Base-by-base conservation (phyloP, 805 yeast genomes). In the Starmerella ratchasimensis region DNA sequence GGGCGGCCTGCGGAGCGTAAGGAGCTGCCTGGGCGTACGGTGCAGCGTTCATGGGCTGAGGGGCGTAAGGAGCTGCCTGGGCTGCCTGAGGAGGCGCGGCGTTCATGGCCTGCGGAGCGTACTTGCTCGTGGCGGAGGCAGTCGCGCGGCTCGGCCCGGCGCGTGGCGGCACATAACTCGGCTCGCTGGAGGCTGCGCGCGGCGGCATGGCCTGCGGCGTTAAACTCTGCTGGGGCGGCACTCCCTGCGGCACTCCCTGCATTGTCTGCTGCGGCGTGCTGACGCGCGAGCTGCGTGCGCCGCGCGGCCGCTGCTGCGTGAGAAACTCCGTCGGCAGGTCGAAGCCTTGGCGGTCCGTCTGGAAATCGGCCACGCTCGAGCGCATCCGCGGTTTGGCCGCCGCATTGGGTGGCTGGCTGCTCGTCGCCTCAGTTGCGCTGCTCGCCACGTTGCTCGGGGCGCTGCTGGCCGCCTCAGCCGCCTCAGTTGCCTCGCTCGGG, bases 291-390 rank as follows among this genome's bases (percentile, higher is more conserved):
- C n/a, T n/a, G n/a, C n/a, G n/a, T n/a, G n/a, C n/a, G n/a, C n/a
- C 50, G 16, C 41, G 44, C 10, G 52, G 47, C 3, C 30, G 45
- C 34, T 14, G 48, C 30, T 40, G 48, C 4, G 56, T 56, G n/a
- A 57, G 40, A 8, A 58, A 45, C 31, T 50, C 57, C 7, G 53
- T 34, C 9, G 62, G 62, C 21, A 57, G 28, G 31, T 58, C 62
- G 37, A 56, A 58, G 14, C 60, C 56, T 17, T 44, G 50, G 20
- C 43, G 39, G 5, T 46, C 52, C 3, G 59, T 48, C 18, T 44
- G 46, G 37, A 46, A 43, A 4, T 41, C 36, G 13, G 49, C 30
- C 31, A 51, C 36, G 40, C 53, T 39, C n/a, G n/a, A n/a, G n/a
- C n/a, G n/a, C n/a, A n/a, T n/a, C n/a, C n/a, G n/a, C 32, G 38